These are phyloP conservation scores for Papiliotrema nemorosa DNA, from an alignment of 1,284 basidiomycete genomes.

Conservation along the genomic window DNA sequence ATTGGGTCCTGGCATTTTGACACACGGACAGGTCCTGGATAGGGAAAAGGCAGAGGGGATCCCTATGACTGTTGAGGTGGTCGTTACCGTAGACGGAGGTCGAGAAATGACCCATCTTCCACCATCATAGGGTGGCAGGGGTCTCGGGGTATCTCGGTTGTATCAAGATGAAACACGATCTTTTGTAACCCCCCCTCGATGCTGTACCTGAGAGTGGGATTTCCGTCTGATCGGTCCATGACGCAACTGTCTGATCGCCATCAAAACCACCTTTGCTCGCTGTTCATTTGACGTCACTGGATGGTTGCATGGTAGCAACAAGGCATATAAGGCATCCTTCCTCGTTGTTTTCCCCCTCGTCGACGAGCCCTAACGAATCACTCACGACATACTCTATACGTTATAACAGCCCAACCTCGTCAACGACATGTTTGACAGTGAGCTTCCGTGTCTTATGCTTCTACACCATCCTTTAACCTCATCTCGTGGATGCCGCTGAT, in stretches of 20 bases:
- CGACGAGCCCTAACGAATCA: too few species aligned
- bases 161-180: background rate
- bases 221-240: background rate
- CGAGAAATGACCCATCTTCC: too few species aligned
- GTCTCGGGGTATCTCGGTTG: background rate
- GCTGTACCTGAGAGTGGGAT: background rate
- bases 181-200: background rate
- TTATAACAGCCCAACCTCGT: too few species aligned
- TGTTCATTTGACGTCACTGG: background rate
- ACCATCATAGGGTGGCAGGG: too few species aligned
- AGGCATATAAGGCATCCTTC: too few species aligned
- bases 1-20: constrained; percentile 12
- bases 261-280: too few species aligned
- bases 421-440: too few species aligned
- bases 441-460: too few species aligned
- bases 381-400: too few species aligned
- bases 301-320: background rate
- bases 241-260: background rate
- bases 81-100: background rate
- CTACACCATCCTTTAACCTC: too few species aligned
- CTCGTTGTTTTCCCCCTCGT: too few species aligned
- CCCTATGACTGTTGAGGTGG: constrained; percentile 1
- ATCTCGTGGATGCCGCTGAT: too few species aligned
- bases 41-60: background rate
- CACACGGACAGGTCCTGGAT: constrained; percentile 19